Conservation (phyloP, 768 basidiomycete genomes). For the Leucocoprinus birnbaumii region DNA sequence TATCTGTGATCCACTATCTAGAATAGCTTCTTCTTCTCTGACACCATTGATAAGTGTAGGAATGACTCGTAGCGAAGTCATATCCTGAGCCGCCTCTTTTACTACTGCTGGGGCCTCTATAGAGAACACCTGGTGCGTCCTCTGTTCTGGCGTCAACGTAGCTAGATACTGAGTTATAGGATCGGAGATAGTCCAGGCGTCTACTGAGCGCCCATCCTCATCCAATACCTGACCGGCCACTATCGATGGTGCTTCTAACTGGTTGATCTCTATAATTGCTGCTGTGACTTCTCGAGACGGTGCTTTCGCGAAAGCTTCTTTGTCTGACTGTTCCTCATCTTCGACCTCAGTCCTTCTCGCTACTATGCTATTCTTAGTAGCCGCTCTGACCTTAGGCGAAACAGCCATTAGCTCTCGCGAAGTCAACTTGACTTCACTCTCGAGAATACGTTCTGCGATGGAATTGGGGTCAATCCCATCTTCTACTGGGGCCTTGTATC, state of each 20-base stretch:
- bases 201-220: too few species aligned
- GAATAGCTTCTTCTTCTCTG: constrained; percentile 16
- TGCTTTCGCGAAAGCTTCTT: too few species aligned
- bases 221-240: too few species aligned
- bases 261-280: too few species aligned
- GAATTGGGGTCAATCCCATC: neutral
- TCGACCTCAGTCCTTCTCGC: too few species aligned
- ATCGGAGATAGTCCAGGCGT: too few species aligned
- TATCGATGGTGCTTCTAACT: too few species aligned
- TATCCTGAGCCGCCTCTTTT: constrained; percentile 9
- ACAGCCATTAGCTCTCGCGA: constrained; percentile 1
- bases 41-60: constrained; percentile 15
- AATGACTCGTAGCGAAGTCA: constrained; percentile 6
- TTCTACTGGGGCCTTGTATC: neutral
- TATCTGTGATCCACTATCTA: constrained; percentile 26
- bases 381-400: neutral
- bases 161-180: too few species aligned
- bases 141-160: neutral
- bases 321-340: too few species aligned
- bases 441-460: neutral
- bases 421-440: neutral
- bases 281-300: too few species aligned
- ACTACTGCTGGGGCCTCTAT: too few species aligned
- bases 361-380: neutral
- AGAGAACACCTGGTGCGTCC: too few species aligned